Base-by-base conservation (phyloP, 106 monocot species). In the Amphibolis antarctica region DNA sequence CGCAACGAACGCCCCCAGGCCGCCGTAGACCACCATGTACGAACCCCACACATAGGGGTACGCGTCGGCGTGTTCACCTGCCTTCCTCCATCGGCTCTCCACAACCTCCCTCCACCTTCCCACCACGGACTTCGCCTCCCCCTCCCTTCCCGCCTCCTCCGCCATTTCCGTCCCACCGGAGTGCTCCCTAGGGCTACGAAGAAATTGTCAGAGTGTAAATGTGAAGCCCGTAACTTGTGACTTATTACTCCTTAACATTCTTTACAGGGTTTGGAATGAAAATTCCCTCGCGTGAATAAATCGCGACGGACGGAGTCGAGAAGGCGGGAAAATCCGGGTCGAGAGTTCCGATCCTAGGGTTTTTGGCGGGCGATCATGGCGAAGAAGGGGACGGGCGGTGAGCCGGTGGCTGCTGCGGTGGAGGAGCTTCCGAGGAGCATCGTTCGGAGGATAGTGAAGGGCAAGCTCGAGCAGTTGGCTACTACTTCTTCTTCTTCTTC, bases 21-120 rank as follows among this genome's bases (percentile, higher is more conserved):
- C 79, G 17, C 89, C 84, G 69, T 96, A 96, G 28, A 96, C 96
- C 26, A 96, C 30, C 50, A 87, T 80, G 75, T 96, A 96, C 17
- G 90, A 96, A 0, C 59, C 82, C 96, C 96, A 96, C 1, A 96
- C 86, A 69, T 96, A 90, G 4, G 96, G 96, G 59, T 90, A 96
- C 65, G 86, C 82, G 80, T 90, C 90, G 22, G 96, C 86, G 74
- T 90, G 86, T 74, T 84, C 90, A 60, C 69, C 77, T n/a, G 71
- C 82, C 78, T 59, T 79, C 59, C 62, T 70, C 75, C 77, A 96
- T 56, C 79, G 58, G 9, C 72, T 68, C 75, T 71, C 74, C 48
- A 76, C 43, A 60, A 46, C 73, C 17, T 68, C 83, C 28, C 53
- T 60, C 80, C 65, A 71, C 42, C 67, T 65, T 18, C 29, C 58